phyloP scores from a whole-genome alignment of 768 basidiomycete genomes.

The Postia placenta region DNA sequence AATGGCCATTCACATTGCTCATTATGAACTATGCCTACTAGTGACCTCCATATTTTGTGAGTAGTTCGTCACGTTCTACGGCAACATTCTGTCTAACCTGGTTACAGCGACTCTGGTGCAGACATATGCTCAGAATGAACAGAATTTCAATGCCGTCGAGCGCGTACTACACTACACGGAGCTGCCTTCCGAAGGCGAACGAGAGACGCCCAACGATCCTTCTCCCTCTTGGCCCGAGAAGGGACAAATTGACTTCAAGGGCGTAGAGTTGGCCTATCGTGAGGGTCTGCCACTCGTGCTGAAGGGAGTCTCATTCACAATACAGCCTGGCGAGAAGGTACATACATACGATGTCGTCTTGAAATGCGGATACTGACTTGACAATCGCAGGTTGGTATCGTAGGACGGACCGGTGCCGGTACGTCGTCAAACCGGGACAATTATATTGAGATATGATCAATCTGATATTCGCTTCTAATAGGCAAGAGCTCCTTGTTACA shows the following conservation, averaged over 20 bases:
- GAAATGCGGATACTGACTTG: background rate
- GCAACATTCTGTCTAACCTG: no score
- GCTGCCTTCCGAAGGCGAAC: slow-evolving; percentile 47
- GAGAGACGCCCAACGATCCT: slow-evolving; percentile 41
- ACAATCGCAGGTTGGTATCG: slow-evolving; percentile 34
- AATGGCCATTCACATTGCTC: background rate
- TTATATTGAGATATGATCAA: background rate
- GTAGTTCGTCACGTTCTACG: no score
- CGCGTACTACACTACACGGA: slow-evolving; percentile 64
- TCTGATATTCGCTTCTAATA: background rate
- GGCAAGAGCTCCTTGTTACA: slow-evolving; percentile 54
- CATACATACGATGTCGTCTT: no score
- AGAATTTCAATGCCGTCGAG: slow-evolving; percentile 72
- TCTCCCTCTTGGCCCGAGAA: slow-evolving; percentile 65
- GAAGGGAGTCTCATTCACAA: slow-evolving; percentile 66
- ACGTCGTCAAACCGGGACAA: no score
- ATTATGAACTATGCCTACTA: slow-evolving; percentile 17
- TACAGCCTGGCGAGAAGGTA: slow-evolving; percentile 81
- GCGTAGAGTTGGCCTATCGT: slow-evolving; percentile 77
- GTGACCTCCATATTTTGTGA: slow-evolving; percentile 51
- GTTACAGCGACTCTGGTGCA: slow-evolving; percentile 47
- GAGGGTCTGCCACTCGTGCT: slow-evolving; percentile 85
- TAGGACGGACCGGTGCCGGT: slow-evolving; percentile 41
- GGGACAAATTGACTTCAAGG: slow-evolving; percentile 67
- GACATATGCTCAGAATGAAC: slow-evolving; percentile 54